These are phyloP conservation scores for Gloeopeniophorella convolvens DNA, from an alignment of 768 basidiomycete species.

Conservation along the genomic window DNA sequence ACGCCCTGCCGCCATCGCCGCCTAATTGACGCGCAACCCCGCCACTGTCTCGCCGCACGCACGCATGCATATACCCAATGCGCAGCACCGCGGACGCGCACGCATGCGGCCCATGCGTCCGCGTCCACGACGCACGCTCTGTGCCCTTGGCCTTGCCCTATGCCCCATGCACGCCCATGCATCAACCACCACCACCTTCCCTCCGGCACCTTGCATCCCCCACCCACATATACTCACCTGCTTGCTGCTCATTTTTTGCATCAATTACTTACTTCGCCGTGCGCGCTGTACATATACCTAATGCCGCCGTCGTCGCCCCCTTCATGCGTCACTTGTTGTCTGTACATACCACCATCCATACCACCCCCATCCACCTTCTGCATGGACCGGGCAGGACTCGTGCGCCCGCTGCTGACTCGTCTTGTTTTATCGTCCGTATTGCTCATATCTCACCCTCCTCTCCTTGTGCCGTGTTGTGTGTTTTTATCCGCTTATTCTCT, in stretches of 20 bases:
- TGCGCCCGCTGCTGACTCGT: neutral
- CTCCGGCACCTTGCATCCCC: too few relatives aligned
- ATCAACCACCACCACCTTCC: too few relatives aligned
- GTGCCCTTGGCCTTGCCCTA: neutral
- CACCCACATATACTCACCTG: too few relatives aligned
- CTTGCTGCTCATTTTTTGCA: neutral
- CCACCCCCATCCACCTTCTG: neutral
- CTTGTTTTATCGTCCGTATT: neutral
- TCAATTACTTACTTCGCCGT: neutral
- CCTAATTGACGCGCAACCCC: too few relatives aligned
- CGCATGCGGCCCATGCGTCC: too few relatives aligned
- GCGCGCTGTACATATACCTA: neutral
- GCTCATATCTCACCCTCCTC: neutral
- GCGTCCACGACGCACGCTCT: neutral
- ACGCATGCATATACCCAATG: too few relatives aligned
- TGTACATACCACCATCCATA: constrained; percentile 1
- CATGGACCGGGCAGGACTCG: neutral
- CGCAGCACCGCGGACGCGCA: too few relatives aligned
- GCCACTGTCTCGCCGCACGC: too few relatives aligned
- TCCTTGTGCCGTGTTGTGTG: constrained; percentile 17
- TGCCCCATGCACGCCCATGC: neutral
- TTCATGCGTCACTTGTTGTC: neutral
- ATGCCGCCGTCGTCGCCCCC: neutral
- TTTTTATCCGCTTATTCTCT: too few relatives aligned
- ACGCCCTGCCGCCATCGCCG: neutral